A percentile compares a stretch with the other conserved stretches of the same genome.
Evolutionary conservation across 2,329 filamentous ascomycete genomes (phyloP).

Genomic region (Hypoxylon sp.): DNA sequence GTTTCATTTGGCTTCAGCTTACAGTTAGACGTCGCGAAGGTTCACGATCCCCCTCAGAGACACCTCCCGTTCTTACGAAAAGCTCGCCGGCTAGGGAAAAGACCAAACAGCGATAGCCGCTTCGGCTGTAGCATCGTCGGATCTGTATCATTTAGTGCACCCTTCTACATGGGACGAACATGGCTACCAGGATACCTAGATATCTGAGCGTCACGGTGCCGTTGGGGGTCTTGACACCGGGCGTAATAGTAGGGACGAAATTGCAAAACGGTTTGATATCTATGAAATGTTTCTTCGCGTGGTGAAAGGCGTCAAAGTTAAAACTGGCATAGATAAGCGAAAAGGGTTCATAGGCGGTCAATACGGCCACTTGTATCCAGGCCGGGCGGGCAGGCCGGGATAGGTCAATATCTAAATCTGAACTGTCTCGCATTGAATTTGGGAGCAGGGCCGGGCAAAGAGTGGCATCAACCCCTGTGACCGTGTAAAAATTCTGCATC

Average conservation of each 20-base stretch:
- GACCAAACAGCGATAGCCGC: neutral
- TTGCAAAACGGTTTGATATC: neutral
- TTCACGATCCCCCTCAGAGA: constrained; percentile 21
- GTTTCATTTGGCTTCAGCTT: constrained; percentile 20
- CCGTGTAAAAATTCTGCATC: neutral
- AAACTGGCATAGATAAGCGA: constrained; percentile 16
- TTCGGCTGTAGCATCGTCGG: neutral
- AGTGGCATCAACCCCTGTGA: neutral
- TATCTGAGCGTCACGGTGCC: neutral
- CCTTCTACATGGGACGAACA: no score
- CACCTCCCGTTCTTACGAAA: constrained; percentile 5
- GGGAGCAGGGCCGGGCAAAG: neutral
- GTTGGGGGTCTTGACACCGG: constrained; percentile 5
- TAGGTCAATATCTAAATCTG: constrained; percentile 30
- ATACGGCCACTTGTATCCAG: constrained; percentile 8
- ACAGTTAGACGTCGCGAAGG: constrained; percentile 7
- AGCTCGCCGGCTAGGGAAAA: neutral
- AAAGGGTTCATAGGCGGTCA: neutral
- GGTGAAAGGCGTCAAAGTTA: constrained; percentile 5
- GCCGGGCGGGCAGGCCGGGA: no score
- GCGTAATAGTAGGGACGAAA: constrained; percentile 7
- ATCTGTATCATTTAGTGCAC: neutral
- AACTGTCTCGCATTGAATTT: constrained; percentile 22
- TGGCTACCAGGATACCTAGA: neutral
- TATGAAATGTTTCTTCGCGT: constrained; percentile 1